Conservation (phyloP, 202 grass and related monocot genomes). For the Thinopyrum obtusiflorum region DNA sequence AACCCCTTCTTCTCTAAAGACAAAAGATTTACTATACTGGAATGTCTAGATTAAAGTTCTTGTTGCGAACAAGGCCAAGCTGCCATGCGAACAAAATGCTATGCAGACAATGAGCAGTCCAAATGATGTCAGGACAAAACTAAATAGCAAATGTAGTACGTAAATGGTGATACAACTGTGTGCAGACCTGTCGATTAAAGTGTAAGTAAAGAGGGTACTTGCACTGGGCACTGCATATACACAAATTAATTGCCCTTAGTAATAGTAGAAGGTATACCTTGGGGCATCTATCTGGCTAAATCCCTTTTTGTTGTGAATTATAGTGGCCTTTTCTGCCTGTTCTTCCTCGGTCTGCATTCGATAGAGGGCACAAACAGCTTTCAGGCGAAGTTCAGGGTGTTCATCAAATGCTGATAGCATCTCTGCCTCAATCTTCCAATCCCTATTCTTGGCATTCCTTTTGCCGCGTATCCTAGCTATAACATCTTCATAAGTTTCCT, state of each 20-base stretch:
- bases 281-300: slow-evolving; percentile 57
- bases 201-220: slow-evolving; percentile 1
- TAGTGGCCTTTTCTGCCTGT: slow-evolving; percentile 26
- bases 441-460: slow-evolving; percentile 33
- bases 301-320: slow-evolving; percentile 50
- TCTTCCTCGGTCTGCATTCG: slow-evolving; percentile 60
- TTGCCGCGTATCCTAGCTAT: slow-evolving; percentile 43
- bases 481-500: slow-evolving; percentile 27
- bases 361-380: slow-evolving; percentile 77
- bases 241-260: not conserved
- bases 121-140: not conserved
- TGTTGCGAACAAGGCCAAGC: not conserved
- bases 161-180: not conserved
- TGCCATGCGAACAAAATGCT: not conserved
- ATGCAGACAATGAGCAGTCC: not conserved
- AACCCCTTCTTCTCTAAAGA: not conserved
- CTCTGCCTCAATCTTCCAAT: slow-evolving; percentile 56
- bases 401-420: slow-evolving; percentile 57
- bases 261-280: slow-evolving; percentile 48
- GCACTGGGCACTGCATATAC: not conserved
- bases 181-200: not conserved
- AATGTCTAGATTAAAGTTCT: not conserved
- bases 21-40: not conserved
- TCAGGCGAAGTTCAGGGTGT: slow-evolving; percentile 50
- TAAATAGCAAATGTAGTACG: not conserved